phyloP scores from a whole-genome alignment of 176 grass and related monocot genomes.

The Carex parvula region DNA sequence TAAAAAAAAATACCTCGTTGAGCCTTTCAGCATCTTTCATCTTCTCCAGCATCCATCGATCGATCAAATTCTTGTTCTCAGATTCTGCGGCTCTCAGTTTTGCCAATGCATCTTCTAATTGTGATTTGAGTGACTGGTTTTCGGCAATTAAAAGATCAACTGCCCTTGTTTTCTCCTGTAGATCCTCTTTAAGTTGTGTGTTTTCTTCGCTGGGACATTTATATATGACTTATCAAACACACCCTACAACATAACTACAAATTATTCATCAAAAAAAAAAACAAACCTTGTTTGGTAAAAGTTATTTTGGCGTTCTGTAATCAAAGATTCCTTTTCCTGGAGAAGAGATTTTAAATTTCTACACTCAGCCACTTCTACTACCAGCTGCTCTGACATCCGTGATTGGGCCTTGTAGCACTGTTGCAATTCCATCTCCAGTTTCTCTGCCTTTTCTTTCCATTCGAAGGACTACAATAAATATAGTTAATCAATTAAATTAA shows the following conservation, averaged over 20 bases:
- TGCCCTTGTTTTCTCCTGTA: constrained; percentile 70
- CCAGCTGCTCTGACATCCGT: constrained; percentile 65
- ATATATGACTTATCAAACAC: constrained; percentile 5
- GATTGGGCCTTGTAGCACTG: constrained; percentile 89
- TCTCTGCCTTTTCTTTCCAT: constrained; percentile 95
- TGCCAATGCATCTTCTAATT: constrained; percentile 53
- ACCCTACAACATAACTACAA: constrained; percentile 10
- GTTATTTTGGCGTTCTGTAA: constrained; percentile 50
- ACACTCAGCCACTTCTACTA: constrained; percentile 58
- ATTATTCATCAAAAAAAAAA: constrained; percentile 20
- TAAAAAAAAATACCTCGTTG: constrained; percentile 66
- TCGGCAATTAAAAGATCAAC: constrained; percentile 82
- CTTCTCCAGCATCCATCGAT: constrained; percentile 95
- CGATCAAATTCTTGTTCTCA: constrained; percentile 69
- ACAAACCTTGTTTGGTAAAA: constrained; percentile 62
- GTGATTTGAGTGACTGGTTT: constrained; percentile 57
- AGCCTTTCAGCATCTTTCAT: constrained; percentile 97
- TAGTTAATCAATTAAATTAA: constrained; percentile 24
- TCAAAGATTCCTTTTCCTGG: constrained; percentile 67
- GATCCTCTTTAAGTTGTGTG: constrained; percentile 50
- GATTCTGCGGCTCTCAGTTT: constrained; percentile 62
- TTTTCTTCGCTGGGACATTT: constrained; percentile 67
- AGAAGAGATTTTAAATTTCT: constrained; percentile 54
- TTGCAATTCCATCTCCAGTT: constrained; percentile 72
- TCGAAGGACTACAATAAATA: constrained; percentile 50